Conservation (phyloP, 1,284 basidiomycete genomes). For the Ustilago bromivora region DNA sequence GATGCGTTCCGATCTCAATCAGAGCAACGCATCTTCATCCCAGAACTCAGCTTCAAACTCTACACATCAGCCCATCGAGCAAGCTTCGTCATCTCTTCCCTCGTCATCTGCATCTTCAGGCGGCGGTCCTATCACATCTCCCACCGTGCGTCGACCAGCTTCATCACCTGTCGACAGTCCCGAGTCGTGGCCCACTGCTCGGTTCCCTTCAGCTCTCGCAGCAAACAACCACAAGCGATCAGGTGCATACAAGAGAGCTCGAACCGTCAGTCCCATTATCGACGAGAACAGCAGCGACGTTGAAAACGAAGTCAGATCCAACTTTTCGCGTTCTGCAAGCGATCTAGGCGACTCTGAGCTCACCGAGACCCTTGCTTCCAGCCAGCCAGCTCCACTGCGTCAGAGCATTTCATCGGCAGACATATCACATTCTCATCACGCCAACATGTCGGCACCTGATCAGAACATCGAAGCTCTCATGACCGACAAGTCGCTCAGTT, state of each 20-base stretch:
- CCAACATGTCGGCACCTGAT: constrained; percentile 28
- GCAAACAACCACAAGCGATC: constrained; percentile 12
- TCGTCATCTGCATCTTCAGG: constrained; percentile 9
- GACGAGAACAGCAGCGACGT: constrained; percentile 55
- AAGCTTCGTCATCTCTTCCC: background rate
- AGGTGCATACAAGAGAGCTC: constrained; percentile 41
- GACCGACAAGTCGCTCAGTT: constrained; percentile 47
- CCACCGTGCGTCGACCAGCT: constrained; percentile 21
- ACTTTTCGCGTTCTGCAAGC: constrained; percentile 37
- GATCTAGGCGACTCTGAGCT: constrained; percentile 38
- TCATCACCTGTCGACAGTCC: constrained; percentile 37
- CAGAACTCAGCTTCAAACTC: background rate
- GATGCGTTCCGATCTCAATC: constrained; percentile 13
- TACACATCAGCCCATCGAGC: background rate
- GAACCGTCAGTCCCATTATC: constrained; percentile 50
- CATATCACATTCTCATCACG: constrained; percentile 2
- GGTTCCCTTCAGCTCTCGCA: constrained; percentile 18
- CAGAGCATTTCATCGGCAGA: constrained; percentile 43
- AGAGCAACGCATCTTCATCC: constrained; percentile 6
- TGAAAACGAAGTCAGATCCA: constrained; percentile 32
- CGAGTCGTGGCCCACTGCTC: constrained; percentile 19
- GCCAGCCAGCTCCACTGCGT: constrained; percentile 42
- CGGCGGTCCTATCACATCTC: background rate
- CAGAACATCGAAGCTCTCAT: constrained; percentile 50
- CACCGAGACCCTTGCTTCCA: background rate